Conservation (phyloP, 768 basidiomycete genomes). For the Piloderma croceum region DNA sequence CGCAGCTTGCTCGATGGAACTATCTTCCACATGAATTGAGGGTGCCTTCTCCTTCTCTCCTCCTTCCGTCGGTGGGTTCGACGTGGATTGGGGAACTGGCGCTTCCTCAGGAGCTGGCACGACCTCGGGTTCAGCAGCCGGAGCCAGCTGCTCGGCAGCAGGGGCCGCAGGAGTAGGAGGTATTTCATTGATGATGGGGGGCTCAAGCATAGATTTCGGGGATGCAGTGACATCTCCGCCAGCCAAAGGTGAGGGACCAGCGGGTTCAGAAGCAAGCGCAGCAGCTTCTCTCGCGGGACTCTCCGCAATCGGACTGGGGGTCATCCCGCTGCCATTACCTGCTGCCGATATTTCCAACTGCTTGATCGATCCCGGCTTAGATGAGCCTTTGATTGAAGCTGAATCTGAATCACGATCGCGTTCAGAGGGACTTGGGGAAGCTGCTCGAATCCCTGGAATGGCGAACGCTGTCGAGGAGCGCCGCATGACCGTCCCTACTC, state of each 20-base stretch:
- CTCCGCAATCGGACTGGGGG: constrained; percentile 65
- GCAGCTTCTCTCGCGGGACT: constrained; percentile 58
- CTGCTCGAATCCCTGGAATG: constrained; percentile 19
- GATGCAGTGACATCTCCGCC: constrained; percentile 21
- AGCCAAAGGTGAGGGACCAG: constrained; percentile 40
- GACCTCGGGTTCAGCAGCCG: constrained; percentile 15
- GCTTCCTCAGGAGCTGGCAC: constrained; percentile 11
- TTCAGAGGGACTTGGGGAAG: constrained; percentile 17
- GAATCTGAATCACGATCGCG: constrained; percentile 16
- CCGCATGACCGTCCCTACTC: constrained; percentile 55
- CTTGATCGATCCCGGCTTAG: constrained; percentile 11
- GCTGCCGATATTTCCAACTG: constrained; percentile 1
- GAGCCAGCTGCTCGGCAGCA: constrained; percentile 15
- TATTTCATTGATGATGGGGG: no score
- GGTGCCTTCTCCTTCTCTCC: no score
- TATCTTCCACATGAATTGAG: no score
- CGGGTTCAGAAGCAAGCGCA: constrained; percentile 19
- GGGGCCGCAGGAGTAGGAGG: background rate
- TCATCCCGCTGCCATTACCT: constrained; percentile 14
- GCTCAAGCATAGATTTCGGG: constrained; percentile 13
- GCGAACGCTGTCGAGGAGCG: constrained; percentile 54
- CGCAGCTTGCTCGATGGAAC: no score
- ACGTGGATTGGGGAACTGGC: constrained; percentile 11
- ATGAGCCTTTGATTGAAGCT: no score
- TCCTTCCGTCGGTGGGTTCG: no score